Conservation (phyloP, 148 eudicot genomes). For the Polygonum aviculare region DNA sequence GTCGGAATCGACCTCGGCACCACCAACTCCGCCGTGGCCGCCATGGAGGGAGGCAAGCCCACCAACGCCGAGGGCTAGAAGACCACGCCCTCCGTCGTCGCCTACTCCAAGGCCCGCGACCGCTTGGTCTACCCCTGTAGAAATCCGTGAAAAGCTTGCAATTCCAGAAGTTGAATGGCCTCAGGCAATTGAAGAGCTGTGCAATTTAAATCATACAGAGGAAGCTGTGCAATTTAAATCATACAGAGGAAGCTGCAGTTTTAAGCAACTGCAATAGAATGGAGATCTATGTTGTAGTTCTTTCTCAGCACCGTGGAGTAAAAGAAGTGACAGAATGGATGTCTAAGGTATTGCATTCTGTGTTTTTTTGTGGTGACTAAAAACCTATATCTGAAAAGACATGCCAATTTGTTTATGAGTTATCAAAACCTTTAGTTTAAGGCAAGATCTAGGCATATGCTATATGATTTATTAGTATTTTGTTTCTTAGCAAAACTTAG, state of each 20-base stretch:
- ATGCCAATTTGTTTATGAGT: not conserved
- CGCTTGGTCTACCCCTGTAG: conserved; percentile 49
- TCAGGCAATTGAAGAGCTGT: conserved; percentile 78
- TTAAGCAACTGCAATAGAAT: conserved; percentile 91
- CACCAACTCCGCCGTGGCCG: conserved; percentile 50
- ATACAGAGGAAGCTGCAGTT: conserved; percentile 96
- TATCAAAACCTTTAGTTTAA: not conserved
- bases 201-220: no score
- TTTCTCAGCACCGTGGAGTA: conserved; percentile 91
- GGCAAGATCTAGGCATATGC: not conserved
- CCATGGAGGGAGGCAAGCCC: conserved; percentile 97
- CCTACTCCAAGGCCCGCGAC: no score
- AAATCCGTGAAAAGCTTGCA: conserved; percentile 96
- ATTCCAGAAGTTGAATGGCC: conserved; percentile 99
- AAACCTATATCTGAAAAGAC: not conserved
- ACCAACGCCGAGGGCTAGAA: conserved; percentile 86
- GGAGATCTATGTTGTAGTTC: conserved; percentile 97
- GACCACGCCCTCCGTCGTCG: conserved; percentile 16
- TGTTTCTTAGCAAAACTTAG: not conserved
- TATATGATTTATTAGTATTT: not conserved
- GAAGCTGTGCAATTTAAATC: conserved; percentile 79
- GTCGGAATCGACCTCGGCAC: conserved; percentile 69
- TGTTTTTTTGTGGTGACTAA: not conserved
- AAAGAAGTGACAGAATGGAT: conserved; percentile 99
- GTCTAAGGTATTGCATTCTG: conserved; percentile 57